Percentiles rank a stretch among this genome's conserved stretches.
Evolutionary conservation across 306 rosid species (phyloP).

Genomic region (Prunus mume): DNA sequence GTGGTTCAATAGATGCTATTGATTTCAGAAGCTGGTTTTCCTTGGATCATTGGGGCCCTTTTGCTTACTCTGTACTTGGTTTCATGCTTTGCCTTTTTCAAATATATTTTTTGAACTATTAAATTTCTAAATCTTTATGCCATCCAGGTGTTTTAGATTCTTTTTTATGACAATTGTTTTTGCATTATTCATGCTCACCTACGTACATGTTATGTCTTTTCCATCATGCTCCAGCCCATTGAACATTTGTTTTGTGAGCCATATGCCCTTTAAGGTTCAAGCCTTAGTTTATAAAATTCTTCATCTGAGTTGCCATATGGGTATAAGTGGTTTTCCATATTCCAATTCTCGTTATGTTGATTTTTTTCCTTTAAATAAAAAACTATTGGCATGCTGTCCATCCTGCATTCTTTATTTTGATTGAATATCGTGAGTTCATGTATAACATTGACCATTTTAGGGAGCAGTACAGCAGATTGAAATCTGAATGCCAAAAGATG

Average conservation of each 20-base stretch:
- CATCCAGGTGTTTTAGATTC: too few species aligned
- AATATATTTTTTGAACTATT: too few species aligned
- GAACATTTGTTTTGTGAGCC: neutral
- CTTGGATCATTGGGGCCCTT: too few species aligned
- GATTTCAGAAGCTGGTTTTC: too few species aligned
- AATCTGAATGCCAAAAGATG: constrained; percentile 81
- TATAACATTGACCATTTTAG: constrained; percentile 40
- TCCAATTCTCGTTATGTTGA: neutral
- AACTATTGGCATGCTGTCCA: constrained; percentile 3
- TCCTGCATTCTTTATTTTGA: constrained; percentile 8
- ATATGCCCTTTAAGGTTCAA: neutral
- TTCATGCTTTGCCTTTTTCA: too few species aligned
- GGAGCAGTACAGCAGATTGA: constrained; percentile 72
- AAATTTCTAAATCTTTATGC: too few species aligned
- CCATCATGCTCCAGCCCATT: neutral
- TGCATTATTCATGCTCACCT: too few species aligned
- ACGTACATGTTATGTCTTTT: too few species aligned
- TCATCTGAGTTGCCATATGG: neutral
- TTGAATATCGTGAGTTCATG: constrained; percentile 13
- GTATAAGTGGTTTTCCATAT: neutral
- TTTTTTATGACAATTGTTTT: too few species aligned
- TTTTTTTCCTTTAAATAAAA: neutral
- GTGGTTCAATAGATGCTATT: neutral
- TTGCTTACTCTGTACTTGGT: too few species aligned
- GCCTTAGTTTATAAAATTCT: neutral